Evolutionary conservation across 2,329 filamentous ascomycete genomes (phyloP).

Genomic region (Fusarium lyarnte): DNA sequence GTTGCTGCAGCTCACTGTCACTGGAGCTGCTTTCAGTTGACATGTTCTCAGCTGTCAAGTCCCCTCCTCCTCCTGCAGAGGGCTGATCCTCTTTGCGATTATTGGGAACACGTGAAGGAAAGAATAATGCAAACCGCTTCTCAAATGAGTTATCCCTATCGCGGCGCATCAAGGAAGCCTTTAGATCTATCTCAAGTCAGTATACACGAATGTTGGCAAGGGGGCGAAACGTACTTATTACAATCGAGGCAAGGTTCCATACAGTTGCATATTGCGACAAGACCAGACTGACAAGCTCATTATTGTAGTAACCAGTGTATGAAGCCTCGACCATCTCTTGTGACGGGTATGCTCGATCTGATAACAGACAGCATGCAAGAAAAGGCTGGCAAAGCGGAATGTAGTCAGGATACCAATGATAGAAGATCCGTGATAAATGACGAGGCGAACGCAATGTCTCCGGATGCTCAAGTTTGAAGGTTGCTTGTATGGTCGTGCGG

Average conservation of each 20-base stretch:
- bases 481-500: not conserved
- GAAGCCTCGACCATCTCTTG: not conserved
- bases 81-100: not conserved
- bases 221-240: not conserved
- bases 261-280: not conserved
- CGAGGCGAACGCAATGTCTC: not conserved
- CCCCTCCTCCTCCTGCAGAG: not conserved
- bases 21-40: not conserved
- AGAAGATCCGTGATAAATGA: not conserved
- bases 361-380: not conserved
- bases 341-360: not conserved
- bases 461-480: rapidly evolving
- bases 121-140: not conserved
- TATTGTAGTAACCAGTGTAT: not conserved
- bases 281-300: not conserved
- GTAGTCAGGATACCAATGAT: not conserved
- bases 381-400: not conserved
- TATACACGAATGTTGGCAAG: rapidly evolving
- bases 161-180: not conserved
- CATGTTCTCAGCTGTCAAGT: not conserved
- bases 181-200: not conserved
- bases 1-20: not conserved
- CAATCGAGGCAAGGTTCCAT: not conserved
- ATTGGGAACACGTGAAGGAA: not conserved
- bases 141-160: not conserved